Base-by-base conservation (phyloP, 2,329 filamentous ascomycete genomes). In the Neonectria punicea region DNA sequence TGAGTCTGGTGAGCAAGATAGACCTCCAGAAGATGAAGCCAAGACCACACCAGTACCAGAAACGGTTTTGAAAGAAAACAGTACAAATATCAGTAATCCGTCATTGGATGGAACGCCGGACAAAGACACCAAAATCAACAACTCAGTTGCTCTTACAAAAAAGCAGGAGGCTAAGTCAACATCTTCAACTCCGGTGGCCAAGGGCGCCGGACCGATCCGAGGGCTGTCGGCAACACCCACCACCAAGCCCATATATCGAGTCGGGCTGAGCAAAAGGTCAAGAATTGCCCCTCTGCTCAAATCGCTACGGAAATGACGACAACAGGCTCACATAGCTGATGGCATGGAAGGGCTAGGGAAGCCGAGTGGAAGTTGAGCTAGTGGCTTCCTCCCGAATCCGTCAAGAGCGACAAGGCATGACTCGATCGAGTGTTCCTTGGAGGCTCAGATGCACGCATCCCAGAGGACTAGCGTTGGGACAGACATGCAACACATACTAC, bases 241-340 rank as follows among this genome's bases (percentile, higher is more conserved):
- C 22, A 71, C 71, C 14, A 84, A 82, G 65, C 83, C 83, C 16
- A 67, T 80, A 16, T 85, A 83, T 66, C 80, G 85, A 16, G 84
- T 87, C 58, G 85, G 85, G 3, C 74, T 87, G 68, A 87, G 85
- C 76, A 86, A 81, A 73, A 79, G 75, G 70, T 80, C 80, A 18
- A 79, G 82, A 62, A 86, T 87, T 65, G 83, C 85, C 39, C 84
- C 85, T 30, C 73, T 87, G 58, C 76, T 87, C 28, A 86, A 87
- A 74, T 80, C 79, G 22, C 67, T 86, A 58, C 81, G 79, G 60
- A 86, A 85, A 71, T 76, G 67, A 72, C 58, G 30, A 28, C 34
- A 34, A 46, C 3, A 22, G 20, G 20, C 25, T 30, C 7, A 9
- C 14, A 50, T 32, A 11, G 16, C 14, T 22, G 14, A 22, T 22